Evolutionary conservation across 768 basidiomycete species (phyloP).

Genomic region (Solioccasus polychromus): DNA sequence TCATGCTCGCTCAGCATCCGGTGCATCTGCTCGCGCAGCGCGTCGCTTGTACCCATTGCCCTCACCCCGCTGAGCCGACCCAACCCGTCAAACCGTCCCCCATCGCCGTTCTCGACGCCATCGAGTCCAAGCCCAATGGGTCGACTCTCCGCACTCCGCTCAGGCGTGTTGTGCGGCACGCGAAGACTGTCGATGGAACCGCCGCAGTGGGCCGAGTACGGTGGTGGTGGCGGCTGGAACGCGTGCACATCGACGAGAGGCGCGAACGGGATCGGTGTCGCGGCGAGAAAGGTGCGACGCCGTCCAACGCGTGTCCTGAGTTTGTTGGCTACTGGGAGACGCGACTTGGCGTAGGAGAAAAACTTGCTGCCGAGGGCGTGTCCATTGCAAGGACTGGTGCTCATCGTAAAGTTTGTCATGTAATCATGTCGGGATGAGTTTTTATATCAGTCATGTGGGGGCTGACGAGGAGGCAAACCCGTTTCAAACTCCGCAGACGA

Average conservation of each 20-base stretch:
- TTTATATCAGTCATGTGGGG: slow-evolving; percentile 12
- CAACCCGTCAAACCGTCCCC: slow-evolving; percentile 26
- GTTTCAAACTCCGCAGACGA: background rate
- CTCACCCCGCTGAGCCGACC: slow-evolving; percentile 25
- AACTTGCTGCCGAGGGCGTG: slow-evolving; percentile 19
- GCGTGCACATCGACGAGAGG: slow-evolving; percentile 26
- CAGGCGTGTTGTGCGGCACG: slow-evolving; percentile 31
- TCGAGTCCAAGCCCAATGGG: slow-evolving; percentile 26
- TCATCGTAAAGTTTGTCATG: too few species aligned
- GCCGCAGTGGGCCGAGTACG: slow-evolving; percentile 15
- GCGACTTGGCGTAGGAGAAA: slow-evolving; percentile 21
- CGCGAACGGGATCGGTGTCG: slow-evolving; percentile 24
- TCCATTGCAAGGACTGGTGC: background rate
- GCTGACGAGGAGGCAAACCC: slow-evolving; percentile 16
- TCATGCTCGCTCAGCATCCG: slow-evolving; percentile 19
- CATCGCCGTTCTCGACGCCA: slow-evolving; percentile 25
- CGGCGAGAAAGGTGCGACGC: slow-evolving; percentile 11
- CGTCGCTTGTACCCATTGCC: slow-evolving; percentile 4
- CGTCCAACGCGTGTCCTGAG: slow-evolving; percentile 11
- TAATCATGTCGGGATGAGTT: too few species aligned
- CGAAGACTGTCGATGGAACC: slow-evolving; percentile 10
- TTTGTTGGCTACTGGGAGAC: slow-evolving; percentile 19
- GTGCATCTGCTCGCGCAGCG: slow-evolving; percentile 18
- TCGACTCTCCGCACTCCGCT: background rate
- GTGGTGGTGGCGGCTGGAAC: slow-evolving; percentile 26